Conservation (phyloP, 2,329 filamentous ascomycete genomes). For the Myriosclerotinia curreyana region DNA sequence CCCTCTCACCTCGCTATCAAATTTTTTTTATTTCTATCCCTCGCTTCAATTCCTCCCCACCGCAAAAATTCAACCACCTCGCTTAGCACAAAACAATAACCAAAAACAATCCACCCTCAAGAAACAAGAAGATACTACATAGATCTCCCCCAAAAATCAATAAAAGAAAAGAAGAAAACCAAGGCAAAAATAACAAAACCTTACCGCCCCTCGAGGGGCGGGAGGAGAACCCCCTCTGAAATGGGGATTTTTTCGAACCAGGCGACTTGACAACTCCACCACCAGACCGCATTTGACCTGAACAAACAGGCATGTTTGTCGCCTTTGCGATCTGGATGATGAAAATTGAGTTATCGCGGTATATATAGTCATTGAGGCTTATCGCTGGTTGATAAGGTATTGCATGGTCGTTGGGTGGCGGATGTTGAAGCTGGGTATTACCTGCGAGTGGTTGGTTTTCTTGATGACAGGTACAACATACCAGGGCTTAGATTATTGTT, state of each 20-base stretch:
- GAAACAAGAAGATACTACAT: neutral
- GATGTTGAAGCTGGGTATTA: neutral
- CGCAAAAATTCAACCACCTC: neutral
- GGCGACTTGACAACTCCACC: neutral
- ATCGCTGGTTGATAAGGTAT: neutral
- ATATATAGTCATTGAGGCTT: neutral
- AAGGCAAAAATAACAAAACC: neutral
- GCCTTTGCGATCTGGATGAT: neutral
- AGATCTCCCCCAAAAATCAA: neutral
- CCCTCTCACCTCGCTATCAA: neutral
- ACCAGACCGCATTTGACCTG: neutral
- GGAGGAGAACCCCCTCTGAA: neutral
- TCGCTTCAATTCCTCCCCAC: neutral
- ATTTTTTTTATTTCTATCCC: neutral
- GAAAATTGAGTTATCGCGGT: neutral
- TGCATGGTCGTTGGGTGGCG: neutral
- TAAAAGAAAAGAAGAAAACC: neutral
- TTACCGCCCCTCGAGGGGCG: neutral
- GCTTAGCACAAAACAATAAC: neutral
- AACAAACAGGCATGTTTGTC: neutral
- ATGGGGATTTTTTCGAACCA: neutral
- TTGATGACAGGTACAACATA: neutral
- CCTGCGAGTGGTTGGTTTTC: neutral
- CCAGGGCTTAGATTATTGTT: neutral
- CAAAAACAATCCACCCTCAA: neutral